Base-by-base conservation (phyloP, 2,329 filamentous ascomycete genomes). In the Penicillium sp. region DNA sequence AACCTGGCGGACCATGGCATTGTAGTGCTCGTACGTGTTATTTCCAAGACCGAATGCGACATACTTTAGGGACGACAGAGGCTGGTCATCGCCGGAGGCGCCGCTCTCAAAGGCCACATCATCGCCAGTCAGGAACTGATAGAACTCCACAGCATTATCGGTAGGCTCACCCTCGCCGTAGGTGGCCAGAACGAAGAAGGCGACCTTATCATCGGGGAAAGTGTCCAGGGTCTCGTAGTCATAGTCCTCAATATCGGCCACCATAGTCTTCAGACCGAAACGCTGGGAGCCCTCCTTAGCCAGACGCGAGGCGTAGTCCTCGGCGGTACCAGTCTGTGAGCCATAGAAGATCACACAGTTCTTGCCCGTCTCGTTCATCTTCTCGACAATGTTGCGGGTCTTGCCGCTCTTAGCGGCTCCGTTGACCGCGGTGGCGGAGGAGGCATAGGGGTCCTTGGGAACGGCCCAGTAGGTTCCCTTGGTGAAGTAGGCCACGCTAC, bases 21-120 rank as follows among this genome's bases (percentile, higher is more conserved):
- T 98, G 79, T 96, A 98, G 77, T 98, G 93, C 68, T 98, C 93
- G 68, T 98, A 98, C 23, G 93, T 97, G 77, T 97, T 98, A 78
- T 98, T 98, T 58, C 93, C 93, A 31, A 98, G 82, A 63, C 93
- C 93, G 63, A 98, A 98, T 47, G 89, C 81, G 63, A 98, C 89
- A 66, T 90, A 98, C 69, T 90, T 91, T 65, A 98, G 80, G 62
- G 88, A 90, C 42, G 74, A 77, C 44, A 98, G 81, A 40, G 91
- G 80, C 52, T 85, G 79, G 18, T 91, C 86, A 37, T 80, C 79
- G 13, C 69, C 68, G 36, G 69, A 64, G 44, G 69, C 74, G 60
- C 83, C 80, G 63, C 89, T 81, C 57, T 86, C 87, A 72, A 97
- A 97, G 57, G 80, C 74, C 47, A 85, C 77, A 46, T 93, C 88